A percentile compares a stretch with the other conserved stretches of the same genome.
phyloP scores from a whole-genome alignment of 768 basidiomycete genomes.

The Piloderma croceum region DNA sequence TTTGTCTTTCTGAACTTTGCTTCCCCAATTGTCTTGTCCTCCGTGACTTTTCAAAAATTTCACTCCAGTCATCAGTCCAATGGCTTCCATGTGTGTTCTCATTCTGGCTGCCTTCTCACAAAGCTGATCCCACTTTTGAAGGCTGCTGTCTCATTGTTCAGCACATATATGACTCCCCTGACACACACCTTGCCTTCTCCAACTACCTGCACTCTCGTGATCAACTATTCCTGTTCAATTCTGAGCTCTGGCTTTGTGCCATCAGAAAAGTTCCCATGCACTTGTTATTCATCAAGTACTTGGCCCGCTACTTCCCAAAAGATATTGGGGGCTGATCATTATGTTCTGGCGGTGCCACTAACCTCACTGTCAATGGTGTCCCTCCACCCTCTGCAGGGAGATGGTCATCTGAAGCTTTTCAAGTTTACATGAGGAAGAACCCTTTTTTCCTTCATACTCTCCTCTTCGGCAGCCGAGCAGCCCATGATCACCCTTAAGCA shows the following conservation, averaged over 20 bases:
- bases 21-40: conserved; percentile 10
- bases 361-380: conserved; percentile 23
- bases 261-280: conserved; percentile 21
- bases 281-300: conserved; percentile 21
- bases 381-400: conserved; percentile 24
- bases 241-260: conserved; percentile 19
- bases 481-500: too few species aligned
- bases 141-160: conserved; percentile 2
- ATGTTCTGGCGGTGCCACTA: conserved; percentile 35
- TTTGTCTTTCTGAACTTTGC: conserved; percentile 26
- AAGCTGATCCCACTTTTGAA: conserved; percentile 17
- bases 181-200: too few species aligned
- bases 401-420: conserved; percentile 32
- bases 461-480: background rate
- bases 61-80: conserved; percentile 9
- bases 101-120: conserved; percentile 21
- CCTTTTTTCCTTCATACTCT: conserved; percentile 10
- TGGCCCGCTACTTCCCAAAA: conserved; percentile 12
- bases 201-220: conserved; percentile 14
- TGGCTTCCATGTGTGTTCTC: background rate
- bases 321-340: conserved; percentile 33
- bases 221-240: conserved; percentile 5
- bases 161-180: too few species aligned
- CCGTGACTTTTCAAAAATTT: conserved; percentile 13
- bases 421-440: conserved; percentile 26